These are phyloP conservation scores for Trichoderma arundinaceum DNA, from an alignment of 2,329 filamentous ascomycete genomes.

Conservation along the genomic window DNA sequence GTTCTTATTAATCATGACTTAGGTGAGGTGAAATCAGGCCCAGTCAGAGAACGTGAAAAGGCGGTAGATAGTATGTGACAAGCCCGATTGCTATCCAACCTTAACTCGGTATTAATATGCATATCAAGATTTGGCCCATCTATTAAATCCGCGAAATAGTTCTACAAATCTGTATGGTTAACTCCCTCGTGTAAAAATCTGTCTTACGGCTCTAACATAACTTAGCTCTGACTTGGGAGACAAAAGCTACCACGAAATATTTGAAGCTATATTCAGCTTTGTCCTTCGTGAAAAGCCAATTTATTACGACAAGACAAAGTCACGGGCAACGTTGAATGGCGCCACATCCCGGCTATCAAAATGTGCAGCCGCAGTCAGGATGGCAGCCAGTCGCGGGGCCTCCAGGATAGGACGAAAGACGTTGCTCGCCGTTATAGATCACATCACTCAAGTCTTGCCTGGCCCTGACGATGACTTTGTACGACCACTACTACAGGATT, in stretches of 20 bases:
- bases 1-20: slow-evolving; percentile 5
- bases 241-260: slow-evolving; percentile 79
- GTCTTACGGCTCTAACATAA: slow-evolving; percentile 32
- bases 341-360: slow-evolving; percentile 65
- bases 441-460: slow-evolving; percentile 77
- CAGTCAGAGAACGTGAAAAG: slow-evolving; percentile 47
- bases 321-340: slow-evolving; percentile 51
- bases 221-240: slow-evolving; percentile 63
- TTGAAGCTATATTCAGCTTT: slow-evolving; percentile 78
- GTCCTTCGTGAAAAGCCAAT: slow-evolving; percentile 69
- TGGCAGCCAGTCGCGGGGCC: slow-evolving; percentile 72
- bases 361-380: slow-evolving; percentile 73
- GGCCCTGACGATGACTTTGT: slow-evolving; percentile 66
- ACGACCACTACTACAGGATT: slow-evolving; percentile 73
- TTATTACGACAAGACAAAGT: slow-evolving; percentile 62
- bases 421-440: slow-evolving; percentile 76
- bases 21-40: slow-evolving; percentile 46
- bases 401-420: slow-evolving; percentile 75
- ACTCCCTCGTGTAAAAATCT: slow-evolving; percentile 38
- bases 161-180: slow-evolving; percentile 47
- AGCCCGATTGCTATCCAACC: neutral
- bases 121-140: slow-evolving; percentile 40
- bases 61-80: slow-evolving; percentile 49
- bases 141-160: slow-evolving; percentile 48
- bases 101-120: neutral